Conservation (phyloP, 139 green algal genomes). For the Asterochloris erici region DNA sequence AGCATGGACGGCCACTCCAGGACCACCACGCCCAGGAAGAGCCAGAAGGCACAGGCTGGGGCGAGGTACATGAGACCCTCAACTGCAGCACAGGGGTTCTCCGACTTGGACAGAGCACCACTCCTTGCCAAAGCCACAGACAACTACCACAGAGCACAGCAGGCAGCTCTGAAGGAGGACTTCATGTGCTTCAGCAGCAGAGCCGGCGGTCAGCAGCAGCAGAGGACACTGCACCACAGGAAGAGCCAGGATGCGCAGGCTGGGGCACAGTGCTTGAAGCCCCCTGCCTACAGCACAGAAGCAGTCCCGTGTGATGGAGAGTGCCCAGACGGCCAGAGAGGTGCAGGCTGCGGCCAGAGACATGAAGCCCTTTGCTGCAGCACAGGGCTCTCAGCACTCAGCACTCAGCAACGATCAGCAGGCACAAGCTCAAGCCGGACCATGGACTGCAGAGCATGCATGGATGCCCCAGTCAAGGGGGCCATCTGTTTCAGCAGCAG, state of each 20-base stretch:
- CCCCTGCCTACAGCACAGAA: neutral
- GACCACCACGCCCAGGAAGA: slow-evolving; percentile 45
- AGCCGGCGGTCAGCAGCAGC: neutral
- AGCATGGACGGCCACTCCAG: slow-evolving; percentile 57
- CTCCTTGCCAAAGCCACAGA: neutral
- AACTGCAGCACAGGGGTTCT: slow-evolving; percentile 31
- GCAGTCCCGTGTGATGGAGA: too few relatives aligned
- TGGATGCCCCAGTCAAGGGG: neutral
- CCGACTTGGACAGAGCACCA: too few relatives aligned
- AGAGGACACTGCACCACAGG: neutral
- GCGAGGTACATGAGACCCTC: slow-evolving; percentile 90
- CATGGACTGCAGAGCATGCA: neutral
- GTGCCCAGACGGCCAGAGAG: too few relatives aligned
- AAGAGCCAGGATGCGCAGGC: neutral
- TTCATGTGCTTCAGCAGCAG: neutral
- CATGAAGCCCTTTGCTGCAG: too few relatives aligned
- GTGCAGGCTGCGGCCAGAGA: too few relatives aligned
- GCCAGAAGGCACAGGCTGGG: slow-evolving; percentile 78
- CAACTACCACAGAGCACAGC: neutral
- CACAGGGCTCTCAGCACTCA: too few relatives aligned
- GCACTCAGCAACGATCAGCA: neutral
- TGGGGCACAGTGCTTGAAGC: neutral
- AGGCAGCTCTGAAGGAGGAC: too few relatives aligned
- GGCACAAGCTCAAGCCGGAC: neutral
- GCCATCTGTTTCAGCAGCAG: too few relatives aligned